These are phyloP conservation scores for Capsicum baccatum DNA, from an alignment of 257 asterid species.

Conservation along the genomic window DNA sequence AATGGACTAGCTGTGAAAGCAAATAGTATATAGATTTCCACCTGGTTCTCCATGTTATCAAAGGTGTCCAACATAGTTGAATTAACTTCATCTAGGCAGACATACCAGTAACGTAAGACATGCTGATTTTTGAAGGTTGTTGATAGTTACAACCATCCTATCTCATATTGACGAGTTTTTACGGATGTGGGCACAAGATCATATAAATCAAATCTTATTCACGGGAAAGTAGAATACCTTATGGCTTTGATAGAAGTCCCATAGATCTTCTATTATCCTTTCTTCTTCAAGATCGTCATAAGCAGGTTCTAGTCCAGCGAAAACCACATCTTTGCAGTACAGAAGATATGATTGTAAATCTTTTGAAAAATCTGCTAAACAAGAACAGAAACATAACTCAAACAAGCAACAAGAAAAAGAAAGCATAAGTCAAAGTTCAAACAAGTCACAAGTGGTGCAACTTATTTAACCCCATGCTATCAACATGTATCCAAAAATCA, in stretches of 20 bases:
- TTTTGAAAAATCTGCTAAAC: slow-evolving; percentile 54
- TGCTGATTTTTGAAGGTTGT: neutral
- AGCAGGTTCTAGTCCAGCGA: slow-evolving; percentile 61
- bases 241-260: slow-evolving; percentile 58
- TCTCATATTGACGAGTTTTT: neutral
- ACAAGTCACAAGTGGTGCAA: neutral
- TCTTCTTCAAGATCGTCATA: slow-evolving; percentile 58
- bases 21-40: neutral
- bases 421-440: slow-evolving; percentile 4
- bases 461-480: neutral
- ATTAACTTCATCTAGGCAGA: neutral
- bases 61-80: neutral
- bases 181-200: neutral
- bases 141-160: neutral
- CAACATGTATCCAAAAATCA: neutral
- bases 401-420: slow-evolving; percentile 28
- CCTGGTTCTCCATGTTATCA: neutral
- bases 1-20: neutral
- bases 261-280: slow-evolving; percentile 49
- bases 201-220: neutral
- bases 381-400: slow-evolving; percentile 26
- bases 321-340: slow-evolving; percentile 70
- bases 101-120: neutral
- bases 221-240: slow-evolving; percentile 49
- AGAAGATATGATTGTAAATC: slow-evolving; percentile 68